Conservation (phyloP, 257 asterid species). For the Forsythia viridissima region DNA sequence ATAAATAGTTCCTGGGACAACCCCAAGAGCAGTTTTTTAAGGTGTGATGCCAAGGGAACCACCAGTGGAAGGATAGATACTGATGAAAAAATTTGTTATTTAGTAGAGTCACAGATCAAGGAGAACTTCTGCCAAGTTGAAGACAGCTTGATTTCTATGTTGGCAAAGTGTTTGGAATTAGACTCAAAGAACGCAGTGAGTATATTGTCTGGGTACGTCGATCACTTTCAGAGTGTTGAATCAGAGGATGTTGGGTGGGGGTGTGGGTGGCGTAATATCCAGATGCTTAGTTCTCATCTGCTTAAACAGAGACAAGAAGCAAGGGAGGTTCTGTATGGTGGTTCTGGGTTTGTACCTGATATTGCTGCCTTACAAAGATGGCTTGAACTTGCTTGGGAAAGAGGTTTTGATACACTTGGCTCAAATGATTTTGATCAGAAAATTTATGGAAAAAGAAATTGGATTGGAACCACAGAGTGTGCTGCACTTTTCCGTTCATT, state of each 20-base stretch:
- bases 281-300: slow-evolving; percentile 91
- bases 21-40: slow-evolving; percentile 38
- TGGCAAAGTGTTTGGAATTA: slow-evolving; percentile 65
- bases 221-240: slow-evolving; percentile 66
- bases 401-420: slow-evolving; percentile 73
- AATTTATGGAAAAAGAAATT: slow-evolving; percentile 62
- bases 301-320: slow-evolving; percentile 63
- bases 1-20: slow-evolving; percentile 16
- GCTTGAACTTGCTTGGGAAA: slow-evolving; percentile 90
- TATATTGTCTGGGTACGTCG: slow-evolving; percentile 65
- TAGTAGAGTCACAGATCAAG: slow-evolving; percentile 42
- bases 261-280: slow-evolving; percentile 98
- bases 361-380: slow-evolving; percentile 74
- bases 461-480: slow-evolving; percentile 96
- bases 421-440: slow-evolving; percentile 61
- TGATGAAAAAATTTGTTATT: slow-evolving; percentile 33
- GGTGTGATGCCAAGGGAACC: slow-evolving; percentile 18
- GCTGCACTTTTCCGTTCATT: slow-evolving; percentile 87
- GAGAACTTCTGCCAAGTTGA: slow-evolving; percentile 44
- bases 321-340: slow-evolving; percentile 63
- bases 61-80: slow-evolving; percentile 24
- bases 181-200: slow-evolving; percentile 51
- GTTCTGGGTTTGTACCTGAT: slow-evolving; percentile 78
- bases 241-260: slow-evolving; percentile 88
- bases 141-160: slow-evolving; percentile 54